phyloP scores from a whole-genome alignment of 352 stramenopile genomes.

The Pythium vanterpoolii region DNA sequence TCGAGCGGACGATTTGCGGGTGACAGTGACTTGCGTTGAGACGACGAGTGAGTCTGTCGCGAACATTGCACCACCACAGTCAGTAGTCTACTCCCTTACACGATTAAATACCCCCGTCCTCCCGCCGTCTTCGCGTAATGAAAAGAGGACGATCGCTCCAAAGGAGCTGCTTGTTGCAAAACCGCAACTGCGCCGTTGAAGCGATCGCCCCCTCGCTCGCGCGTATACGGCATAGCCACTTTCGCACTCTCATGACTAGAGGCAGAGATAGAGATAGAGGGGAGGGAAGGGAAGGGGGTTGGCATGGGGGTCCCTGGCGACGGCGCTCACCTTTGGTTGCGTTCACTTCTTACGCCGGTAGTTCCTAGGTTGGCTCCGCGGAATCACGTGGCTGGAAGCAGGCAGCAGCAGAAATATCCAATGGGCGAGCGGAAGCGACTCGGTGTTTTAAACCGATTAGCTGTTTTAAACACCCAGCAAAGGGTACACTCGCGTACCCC shows the following conservation, averaged over 20 bases:
- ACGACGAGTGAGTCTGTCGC: constrained; percentile 17
- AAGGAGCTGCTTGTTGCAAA: background rate
- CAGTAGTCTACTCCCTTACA: background rate
- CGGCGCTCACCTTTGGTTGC: constrained; percentile 1
- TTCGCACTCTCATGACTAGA: background rate
- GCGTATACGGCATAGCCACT: background rate
- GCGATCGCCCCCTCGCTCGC: background rate
- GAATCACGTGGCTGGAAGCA: constrained; percentile 36
- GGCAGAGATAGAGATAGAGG: background rate
- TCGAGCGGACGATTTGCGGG: constrained; percentile 18
- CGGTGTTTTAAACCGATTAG: background rate
- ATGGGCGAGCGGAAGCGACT: constrained; percentile 17
- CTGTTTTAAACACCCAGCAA: constrained; percentile 17
- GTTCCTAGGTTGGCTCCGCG: constrained; percentile 1
- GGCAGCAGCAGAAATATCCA: constrained; percentile 29
- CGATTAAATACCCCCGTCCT: background rate
- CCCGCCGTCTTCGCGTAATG: background rate
- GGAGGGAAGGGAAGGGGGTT: background rate
- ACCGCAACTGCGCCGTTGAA: background rate
- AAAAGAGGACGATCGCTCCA: background rate
- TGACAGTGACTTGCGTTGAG: constrained; percentile 19
- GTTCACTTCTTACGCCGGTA: constrained; percentile 9
- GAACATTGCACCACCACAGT: constrained; percentile 7
- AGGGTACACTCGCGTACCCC: background rate
- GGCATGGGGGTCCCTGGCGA: background rate